Conservation (phyloP, 495 filamentous ascomycete genomes). For the Ramalina peruviana region DNA sequence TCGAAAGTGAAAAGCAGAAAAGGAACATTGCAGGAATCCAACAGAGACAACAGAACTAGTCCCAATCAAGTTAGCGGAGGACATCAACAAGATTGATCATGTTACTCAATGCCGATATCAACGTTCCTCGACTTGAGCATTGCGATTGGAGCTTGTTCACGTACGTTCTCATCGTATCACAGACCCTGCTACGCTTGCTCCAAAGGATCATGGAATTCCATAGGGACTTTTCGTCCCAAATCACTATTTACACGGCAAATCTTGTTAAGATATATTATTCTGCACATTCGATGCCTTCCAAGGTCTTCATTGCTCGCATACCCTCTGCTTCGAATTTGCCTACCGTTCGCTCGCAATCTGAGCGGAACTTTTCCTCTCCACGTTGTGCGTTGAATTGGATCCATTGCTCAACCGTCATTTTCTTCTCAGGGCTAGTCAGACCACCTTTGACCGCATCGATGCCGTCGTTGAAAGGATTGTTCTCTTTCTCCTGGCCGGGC, state of each 20-base stretch:
- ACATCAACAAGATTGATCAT: too few species aligned
- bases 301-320: conserved; percentile 51
- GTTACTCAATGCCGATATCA: too few species aligned
- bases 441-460: conserved; percentile 36
- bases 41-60: too few species aligned
- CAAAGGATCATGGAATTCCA: too few species aligned
- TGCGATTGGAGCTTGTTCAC: too few species aligned
- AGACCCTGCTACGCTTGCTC: too few species aligned
- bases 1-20: too few species aligned
- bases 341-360: conserved; percentile 71
- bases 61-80: too few species aligned
- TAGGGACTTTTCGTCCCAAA: neutral
- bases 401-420: conserved; percentile 91
- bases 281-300: conserved; percentile 54
- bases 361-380: conserved; percentile 62
- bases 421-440: conserved; percentile 67
- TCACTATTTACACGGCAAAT: neutral
- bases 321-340: conserved; percentile 71
- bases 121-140: too few species aligned
- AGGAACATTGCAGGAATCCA: too few species aligned
- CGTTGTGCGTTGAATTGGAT: conserved; percentile 63
- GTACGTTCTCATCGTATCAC: too few species aligned
- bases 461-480: conserved; percentile 20
- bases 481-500: conserved; percentile 37
- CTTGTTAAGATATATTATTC: neutral